Percentiles rank a stretch among this genome's conserved stretches.
Evolutionary conservation across 2,329 filamentous ascomycete species (phyloP).

Genomic region (Venturia oleaginea): DNA sequence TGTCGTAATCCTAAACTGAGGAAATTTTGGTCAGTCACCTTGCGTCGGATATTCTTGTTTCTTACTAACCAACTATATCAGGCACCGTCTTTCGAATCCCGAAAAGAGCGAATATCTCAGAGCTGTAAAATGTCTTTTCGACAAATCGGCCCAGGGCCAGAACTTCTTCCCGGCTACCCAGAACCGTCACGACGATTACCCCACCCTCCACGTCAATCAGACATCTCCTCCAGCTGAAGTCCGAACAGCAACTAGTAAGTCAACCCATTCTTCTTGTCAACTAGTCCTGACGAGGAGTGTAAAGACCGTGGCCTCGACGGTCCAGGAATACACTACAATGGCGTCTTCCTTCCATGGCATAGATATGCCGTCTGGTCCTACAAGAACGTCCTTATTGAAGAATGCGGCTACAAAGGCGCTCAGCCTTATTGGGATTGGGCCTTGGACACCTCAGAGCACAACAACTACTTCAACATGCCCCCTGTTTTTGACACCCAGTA

Average conservation of each 20-base stretch:
- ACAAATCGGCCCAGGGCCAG: slow-evolving; percentile 21
- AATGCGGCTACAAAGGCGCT: slow-evolving; percentile 35
- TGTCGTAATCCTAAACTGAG: slow-evolving; percentile 3
- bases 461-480: slow-evolving; percentile 17
- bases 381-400: slow-evolving; percentile 32
- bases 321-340: slow-evolving; percentile 11
- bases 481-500: slow-evolving; percentile 25
- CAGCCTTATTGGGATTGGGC: slow-evolving; percentile 23
- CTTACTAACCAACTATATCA: not conserved
- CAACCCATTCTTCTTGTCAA: not conserved
- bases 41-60: not conserved
- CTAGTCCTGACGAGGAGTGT: not conserved
- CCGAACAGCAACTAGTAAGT: not conserved
- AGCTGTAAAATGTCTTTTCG: slow-evolving; percentile 28
- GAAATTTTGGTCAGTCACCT: not conserved
- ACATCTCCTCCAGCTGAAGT: not conserved
- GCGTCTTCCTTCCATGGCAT: slow-evolving; percentile 10
- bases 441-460: slow-evolving; percentile 17
- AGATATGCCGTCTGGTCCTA: slow-evolving; percentile 35
- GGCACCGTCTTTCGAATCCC: slow-evolving; percentile 1
- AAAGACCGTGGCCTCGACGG: not conserved
- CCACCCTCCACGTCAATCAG: slow-evolving; percentile 7
- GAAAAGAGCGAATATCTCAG: slow-evolving; percentile 22
- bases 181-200: slow-evolving; percentile 23
- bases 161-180: slow-evolving; percentile 23